phyloP scores from a whole-genome alignment of 2,329 filamentous ascomycete species.

The Hansfordia pulvinata region DNA sequence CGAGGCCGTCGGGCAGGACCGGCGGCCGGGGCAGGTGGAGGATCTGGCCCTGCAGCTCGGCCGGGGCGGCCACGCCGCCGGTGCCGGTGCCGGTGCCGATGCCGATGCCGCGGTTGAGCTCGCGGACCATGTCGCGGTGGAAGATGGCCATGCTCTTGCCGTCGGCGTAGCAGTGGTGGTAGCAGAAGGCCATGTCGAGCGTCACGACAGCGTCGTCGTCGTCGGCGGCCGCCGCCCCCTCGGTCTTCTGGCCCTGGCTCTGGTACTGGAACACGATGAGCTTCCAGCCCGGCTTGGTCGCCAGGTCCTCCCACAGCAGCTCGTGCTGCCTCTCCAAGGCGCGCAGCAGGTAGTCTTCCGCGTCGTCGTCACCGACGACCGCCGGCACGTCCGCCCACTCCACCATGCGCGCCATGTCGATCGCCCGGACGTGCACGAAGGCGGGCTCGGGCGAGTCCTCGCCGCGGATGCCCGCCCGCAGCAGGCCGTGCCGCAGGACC shows the following conservation, averaged over 20 bases:
- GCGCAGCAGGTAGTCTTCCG: constrained; percentile 17
- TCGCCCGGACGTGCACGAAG: constrained; percentile 26
- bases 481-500: constrained; percentile 27
- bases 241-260: too few relatives aligned
- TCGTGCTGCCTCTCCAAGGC: constrained; percentile 23
- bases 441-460: constrained; percentile 27
- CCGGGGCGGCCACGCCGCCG: constrained; percentile 1
- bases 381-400: constrained; percentile 17
- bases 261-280: constrained; percentile 21
- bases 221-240: too few relatives aligned
- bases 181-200: constrained; percentile 31
- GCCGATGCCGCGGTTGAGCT: too few relatives aligned
- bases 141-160: constrained; percentile 34
- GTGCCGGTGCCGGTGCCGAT: too few relatives aligned
- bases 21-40: constrained; percentile 18
- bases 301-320: constrained; percentile 24
- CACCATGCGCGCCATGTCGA: constrained; percentile 30
- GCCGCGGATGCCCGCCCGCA: constrained; percentile 32
- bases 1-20: constrained; percentile 22
- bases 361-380: constrained; percentile 13
- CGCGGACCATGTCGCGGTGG: constrained; percentile 29
- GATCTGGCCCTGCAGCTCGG: constrained; percentile 9
- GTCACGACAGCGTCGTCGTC: constrained; percentile 7
- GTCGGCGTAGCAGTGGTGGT: constrained; percentile 39
- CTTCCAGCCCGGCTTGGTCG: constrained; percentile 30